Evolutionary conservation across 345 rosid genomes (phyloP).

Genomic region (Gossypium ekmanianum): DNA sequence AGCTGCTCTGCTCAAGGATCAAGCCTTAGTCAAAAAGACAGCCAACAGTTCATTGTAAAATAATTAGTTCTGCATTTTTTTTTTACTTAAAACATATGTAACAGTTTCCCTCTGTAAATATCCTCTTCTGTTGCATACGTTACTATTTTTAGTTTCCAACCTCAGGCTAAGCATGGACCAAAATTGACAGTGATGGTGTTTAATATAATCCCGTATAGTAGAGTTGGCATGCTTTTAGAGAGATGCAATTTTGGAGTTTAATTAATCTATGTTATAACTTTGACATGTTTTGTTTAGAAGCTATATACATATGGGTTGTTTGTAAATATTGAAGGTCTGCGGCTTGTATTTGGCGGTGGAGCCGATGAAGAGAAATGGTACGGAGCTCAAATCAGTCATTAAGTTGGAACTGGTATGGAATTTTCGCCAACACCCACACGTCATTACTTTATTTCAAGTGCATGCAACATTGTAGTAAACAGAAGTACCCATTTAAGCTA

Average conservation of each 20-base stretch:
- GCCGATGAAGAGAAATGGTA: conserved; percentile 74
- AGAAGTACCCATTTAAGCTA: neutral
- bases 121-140: neutral
- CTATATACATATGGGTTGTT: too few species aligned
- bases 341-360: conserved; percentile 76
- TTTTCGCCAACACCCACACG: neutral
- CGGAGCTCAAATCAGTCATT: conserved; percentile 59
- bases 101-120: neutral
- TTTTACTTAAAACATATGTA: neutral
- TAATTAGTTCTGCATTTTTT: neutral
- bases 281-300: too few species aligned
- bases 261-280: too few species aligned
- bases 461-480: neutral
- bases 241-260: too few species aligned
- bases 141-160: too few species aligned
- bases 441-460: neutral
- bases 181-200: too few species aligned
- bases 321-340: conserved; percentile 49
- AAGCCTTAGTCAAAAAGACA: too few species aligned
- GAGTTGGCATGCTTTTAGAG: too few species aligned
- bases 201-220: too few species aligned
- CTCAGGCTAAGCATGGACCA: too few species aligned
- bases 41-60: neutral
- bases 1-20: neutral
- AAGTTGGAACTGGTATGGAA: conserved; percentile 66